Evolutionary conservation across 306 rosid genomes (phyloP).

Genomic region (Ormosia emarginata): DNA sequence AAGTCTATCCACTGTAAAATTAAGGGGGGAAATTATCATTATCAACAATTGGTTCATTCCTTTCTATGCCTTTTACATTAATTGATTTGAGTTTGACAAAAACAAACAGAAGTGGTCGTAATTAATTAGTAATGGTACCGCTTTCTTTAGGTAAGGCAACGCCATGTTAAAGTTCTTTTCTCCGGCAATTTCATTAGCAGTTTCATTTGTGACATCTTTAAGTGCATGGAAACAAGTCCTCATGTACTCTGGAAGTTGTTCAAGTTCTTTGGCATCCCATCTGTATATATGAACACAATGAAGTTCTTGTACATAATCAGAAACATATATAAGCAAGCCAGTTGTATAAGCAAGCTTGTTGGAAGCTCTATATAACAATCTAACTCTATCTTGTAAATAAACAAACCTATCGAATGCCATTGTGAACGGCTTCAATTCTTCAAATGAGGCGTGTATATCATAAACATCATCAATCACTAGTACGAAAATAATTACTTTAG

Average conservation of each 20-base stretch:
- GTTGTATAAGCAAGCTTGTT: background rate
- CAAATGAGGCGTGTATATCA: conserved; percentile 53
- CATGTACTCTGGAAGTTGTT: conserved; percentile 51
- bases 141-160: conserved; percentile 36
- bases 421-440: conserved; percentile 58
- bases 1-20: conserved; percentile 54
- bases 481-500: conserved; percentile 47
- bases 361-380: background rate
- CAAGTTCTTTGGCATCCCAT: conserved; percentile 47
- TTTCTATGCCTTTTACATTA: background rate
- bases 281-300: conserved; percentile 24
- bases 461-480: conserved; percentile 56
- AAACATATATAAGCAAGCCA: background rate
- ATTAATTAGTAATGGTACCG: conserved; percentile 23
- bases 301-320: background rate
- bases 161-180: conserved; percentile 30
- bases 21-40: background rate
- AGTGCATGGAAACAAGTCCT: conserved; percentile 49
- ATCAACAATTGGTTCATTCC: background rate
- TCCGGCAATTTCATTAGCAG: conserved; percentile 46
- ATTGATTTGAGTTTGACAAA: background rate
- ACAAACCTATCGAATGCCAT: conserved; percentile 47
- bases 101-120: background rate
- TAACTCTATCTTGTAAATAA: background rate
- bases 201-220: conserved; percentile 39